phyloP scores from a whole-genome alignment of 352 stramenopile species.

The Phytophthora pistaciae region DNA sequence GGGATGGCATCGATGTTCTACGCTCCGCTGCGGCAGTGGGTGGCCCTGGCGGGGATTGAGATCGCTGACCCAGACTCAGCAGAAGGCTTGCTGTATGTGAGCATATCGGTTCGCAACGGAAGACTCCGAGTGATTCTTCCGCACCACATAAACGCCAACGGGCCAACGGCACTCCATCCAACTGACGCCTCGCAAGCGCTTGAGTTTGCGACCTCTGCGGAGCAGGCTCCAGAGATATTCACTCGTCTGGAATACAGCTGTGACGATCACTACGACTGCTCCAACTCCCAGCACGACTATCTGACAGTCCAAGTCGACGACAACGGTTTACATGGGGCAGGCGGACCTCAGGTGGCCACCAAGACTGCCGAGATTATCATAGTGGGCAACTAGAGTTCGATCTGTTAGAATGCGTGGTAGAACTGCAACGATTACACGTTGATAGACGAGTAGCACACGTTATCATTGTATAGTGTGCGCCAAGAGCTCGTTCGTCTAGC shows the following conservation, averaged over 20 bases:
- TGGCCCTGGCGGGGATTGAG: conserved; percentile 21
- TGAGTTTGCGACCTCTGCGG: conserved; percentile 48
- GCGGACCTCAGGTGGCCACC: conserved; percentile 41
- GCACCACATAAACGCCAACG: background rate
- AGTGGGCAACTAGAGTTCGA: conserved; percentile 7
- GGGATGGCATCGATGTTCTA: conserved; percentile 39
- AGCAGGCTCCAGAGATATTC: conserved; percentile 33
- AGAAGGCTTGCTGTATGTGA: conserved; percentile 52
- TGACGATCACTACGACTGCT: conserved; percentile 34
- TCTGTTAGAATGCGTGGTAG: background rate
- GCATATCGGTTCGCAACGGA: conserved; percentile 43
- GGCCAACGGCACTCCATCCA: conserved; percentile 15
- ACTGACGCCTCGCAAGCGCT: conserved; percentile 17
- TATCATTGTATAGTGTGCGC: conserved; percentile 15
- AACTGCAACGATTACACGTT: conserved; percentile 1
- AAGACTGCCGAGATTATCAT: conserved; percentile 29
- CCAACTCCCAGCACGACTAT: conserved; percentile 37
- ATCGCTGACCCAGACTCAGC: conserved; percentile 58
- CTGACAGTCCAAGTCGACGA: conserved; percentile 64
- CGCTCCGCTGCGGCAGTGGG: conserved; percentile 43
- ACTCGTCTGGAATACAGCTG: conserved; percentile 48
- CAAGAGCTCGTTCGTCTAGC: conserved; percentile 12
- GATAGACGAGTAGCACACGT: background rate
- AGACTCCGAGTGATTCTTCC: conserved; percentile 37
- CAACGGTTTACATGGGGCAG: conserved; percentile 59